Conservation (phyloP, 768 basidiomycete genomes). For the Russula abietina region DNA sequence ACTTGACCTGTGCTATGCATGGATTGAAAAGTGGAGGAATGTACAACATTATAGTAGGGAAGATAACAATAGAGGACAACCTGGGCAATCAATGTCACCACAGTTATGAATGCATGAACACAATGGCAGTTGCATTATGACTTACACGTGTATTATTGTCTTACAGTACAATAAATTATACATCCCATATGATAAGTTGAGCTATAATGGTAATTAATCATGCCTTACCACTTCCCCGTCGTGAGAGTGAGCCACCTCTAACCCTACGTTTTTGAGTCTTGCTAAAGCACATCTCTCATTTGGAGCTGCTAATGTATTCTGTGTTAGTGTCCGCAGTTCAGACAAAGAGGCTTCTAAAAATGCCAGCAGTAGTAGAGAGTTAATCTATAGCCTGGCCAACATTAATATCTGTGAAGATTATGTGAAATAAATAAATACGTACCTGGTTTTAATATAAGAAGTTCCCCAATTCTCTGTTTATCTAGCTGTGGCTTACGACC, state of each 20-base stretch:
- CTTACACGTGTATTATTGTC: background rate
- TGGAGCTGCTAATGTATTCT: conserved; percentile 70
- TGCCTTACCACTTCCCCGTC: conserved; percentile 36
- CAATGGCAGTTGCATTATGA: background rate
- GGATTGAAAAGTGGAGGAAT: no score
- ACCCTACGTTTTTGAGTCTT: conserved; percentile 80
- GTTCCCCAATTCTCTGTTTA: conserved; percentile 51
- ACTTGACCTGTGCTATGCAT: no score
- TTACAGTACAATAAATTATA: background rate
- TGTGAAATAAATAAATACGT: conserved; percentile 25
- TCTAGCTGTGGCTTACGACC: conserved; percentile 78
- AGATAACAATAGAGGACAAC: no score
- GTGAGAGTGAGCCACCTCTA: conserved; percentile 43
- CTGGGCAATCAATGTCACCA: no score
- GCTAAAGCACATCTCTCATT: conserved; percentile 71
- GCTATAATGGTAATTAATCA: background rate
- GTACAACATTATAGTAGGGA: no score
- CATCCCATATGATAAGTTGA: background rate
- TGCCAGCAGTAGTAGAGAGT: conserved; percentile 59
- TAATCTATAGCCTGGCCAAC: conserved; percentile 45
- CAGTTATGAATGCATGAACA: background rate
- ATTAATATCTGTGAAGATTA: background rate
- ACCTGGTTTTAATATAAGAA: conserved; percentile 69
- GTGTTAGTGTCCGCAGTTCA: conserved; percentile 66
- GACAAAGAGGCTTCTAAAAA: conserved; percentile 60